Conservation (phyloP, 495 filamentous ascomycete species). For the Daldinia caldariorum region DNA sequence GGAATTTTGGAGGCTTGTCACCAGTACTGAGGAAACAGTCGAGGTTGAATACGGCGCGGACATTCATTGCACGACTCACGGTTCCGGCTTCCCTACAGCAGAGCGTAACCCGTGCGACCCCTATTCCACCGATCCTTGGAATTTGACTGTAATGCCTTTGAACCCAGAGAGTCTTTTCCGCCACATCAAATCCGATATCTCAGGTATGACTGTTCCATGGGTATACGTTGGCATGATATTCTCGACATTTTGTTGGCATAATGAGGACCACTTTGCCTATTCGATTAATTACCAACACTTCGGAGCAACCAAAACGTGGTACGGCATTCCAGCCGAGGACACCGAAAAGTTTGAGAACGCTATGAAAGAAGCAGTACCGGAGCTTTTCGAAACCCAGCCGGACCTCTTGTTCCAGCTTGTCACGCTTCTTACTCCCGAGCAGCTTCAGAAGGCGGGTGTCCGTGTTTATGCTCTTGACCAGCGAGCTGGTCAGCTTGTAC, state of each 20-base stretch:
- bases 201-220: conserved; percentile 99
- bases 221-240: conserved; percentile 99
- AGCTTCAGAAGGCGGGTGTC: conserved; percentile 93
- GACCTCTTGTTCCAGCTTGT: conserved; percentile 97
- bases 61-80: conserved; percentile 97
- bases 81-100: conserved; percentile 95
- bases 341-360: conserved; percentile 93
- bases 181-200: conserved; percentile 98
- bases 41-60: conserved; percentile 99
- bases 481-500: conserved; percentile 92
- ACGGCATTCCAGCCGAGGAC: conserved; percentile 94
- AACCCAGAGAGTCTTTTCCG: conserved; percentile 92
- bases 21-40: conserved; percentile 91
- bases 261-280: conserved; percentile 97
- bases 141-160: conserved; percentile 91
- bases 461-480: conserved; percentile 94
- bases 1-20: conserved; percentile 96
- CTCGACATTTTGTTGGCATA: conserved; percentile 99
- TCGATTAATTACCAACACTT: conserved; percentile 99
- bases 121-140: conserved; percentile 93
- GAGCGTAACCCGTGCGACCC: conserved; percentile 88
- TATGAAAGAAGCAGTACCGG: conserved; percentile 93
- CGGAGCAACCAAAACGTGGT: conserved; percentile 99
- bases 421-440: conserved; percentile 90
- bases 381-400: conserved; percentile 96